A percentile compares a stretch with the other conserved stretches of the same genome.
These are phyloP conservation scores for Tolypocladium ovalisporum DNA, from an alignment of 2,329 filamentous ascomycete species.

Conservation along the genomic window DNA sequence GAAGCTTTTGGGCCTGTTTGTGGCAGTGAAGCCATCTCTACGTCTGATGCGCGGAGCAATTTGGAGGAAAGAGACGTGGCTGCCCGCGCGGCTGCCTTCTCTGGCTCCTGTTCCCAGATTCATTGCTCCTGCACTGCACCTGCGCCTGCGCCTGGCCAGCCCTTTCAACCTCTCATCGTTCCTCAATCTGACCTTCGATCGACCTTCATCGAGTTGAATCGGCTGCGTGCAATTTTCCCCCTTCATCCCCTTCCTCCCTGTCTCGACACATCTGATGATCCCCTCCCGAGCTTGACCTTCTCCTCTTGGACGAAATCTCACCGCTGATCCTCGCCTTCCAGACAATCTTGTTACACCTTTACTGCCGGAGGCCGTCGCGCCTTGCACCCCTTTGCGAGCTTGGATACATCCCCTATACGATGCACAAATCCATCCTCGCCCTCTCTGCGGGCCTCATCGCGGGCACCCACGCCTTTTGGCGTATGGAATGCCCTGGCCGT, in stretches of 20 bases:
- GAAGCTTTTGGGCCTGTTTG: neutral
- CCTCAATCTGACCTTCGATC: neutral
- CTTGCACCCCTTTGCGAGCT: constrained; percentile 8
- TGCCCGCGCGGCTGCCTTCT: neutral
- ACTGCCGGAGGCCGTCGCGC: constrained; percentile 10
- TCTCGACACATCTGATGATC: neutral
- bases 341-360: constrained; percentile 24
- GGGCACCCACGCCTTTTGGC: constrained; percentile 65
- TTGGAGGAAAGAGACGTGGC: neutral
- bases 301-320: neutral
- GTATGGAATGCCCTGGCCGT: constrained; percentile 70
- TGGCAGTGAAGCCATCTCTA: neutral
- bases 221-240: neutral
- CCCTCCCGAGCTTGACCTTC: neutral
- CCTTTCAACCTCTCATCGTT: neutral
- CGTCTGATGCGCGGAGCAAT: neutral
- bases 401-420: constrained; percentile 14
- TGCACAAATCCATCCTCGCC: constrained; percentile 22
- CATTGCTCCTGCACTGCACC: neutral
- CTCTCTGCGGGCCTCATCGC: constrained; percentile 22
- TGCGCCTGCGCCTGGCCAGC: neutral
- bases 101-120: neutral
- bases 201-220: neutral
- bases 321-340: constrained; percentile 12
- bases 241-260: neutral